A percentile compares a stretch with the other conserved stretches of the same genome.
Conservation (phyloP, 768 basidiomycete genomes). For the Crassisporium funariophilum region DNA sequence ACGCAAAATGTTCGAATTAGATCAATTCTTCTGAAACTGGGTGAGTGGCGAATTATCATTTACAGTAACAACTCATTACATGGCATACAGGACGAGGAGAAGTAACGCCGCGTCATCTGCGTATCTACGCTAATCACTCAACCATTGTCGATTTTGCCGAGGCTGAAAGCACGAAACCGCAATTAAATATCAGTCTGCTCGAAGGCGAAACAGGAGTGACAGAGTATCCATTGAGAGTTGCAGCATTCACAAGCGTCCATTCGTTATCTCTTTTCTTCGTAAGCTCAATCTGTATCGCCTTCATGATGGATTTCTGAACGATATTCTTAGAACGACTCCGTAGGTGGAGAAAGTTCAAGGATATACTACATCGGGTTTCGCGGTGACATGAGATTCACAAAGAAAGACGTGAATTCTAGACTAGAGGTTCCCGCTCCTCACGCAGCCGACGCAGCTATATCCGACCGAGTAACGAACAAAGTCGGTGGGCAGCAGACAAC, state of each 20-base stretch:
- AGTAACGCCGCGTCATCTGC: slow-evolving; percentile 69
- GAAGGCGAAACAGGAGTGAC: slow-evolving; percentile 70
- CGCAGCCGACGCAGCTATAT: slow-evolving; percentile 70
- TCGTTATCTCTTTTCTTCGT: slow-evolving; percentile 82
- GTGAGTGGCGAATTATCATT: slow-evolving; percentile 49
- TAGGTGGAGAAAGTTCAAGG: slow-evolving; percentile 63
- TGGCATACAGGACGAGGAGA: slow-evolving; percentile 67
- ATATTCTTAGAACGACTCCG: slow-evolving; percentile 57
- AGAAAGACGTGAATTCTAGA: slow-evolving; percentile 62
- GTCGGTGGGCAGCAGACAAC: slow-evolving; percentile 63
- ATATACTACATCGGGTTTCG: slow-evolving; percentile 86
- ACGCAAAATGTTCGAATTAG: slow-evolving; percentile 74
- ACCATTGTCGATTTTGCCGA: slow-evolving; percentile 80
- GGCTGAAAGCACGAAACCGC: slow-evolving; percentile 66
- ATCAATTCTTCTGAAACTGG: slow-evolving; percentile 76
- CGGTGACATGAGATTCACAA: slow-evolving; percentile 59
- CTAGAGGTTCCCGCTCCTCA: slow-evolving; percentile 80
- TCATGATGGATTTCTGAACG: neutral
- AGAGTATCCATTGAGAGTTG: slow-evolving; percentile 78
- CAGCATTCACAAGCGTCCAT: slow-evolving; percentile 76
- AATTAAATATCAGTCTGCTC: slow-evolving; percentile 68
- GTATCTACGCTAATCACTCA: slow-evolving; percentile 73
- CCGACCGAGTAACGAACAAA: slow-evolving; percentile 62
- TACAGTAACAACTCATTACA: slow-evolving; percentile 1
- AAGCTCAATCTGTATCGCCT: slow-evolving; percentile 32